Evolutionary conservation across 371 early-diverging fungal genomes (phyloP).

Genomic region (Actinomortierella wolfii): DNA sequence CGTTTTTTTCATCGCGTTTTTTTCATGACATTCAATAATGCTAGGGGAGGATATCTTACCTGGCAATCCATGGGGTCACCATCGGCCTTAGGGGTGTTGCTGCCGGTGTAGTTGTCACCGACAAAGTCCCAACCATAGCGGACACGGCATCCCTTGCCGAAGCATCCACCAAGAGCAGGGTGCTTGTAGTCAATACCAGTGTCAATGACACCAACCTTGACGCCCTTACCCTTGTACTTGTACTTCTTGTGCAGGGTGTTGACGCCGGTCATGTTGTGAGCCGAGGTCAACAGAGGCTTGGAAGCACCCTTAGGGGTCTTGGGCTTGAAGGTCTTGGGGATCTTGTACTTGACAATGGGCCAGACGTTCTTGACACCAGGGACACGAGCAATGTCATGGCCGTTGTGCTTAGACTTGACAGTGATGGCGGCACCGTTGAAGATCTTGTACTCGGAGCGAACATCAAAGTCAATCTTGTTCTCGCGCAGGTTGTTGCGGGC

Average conservation of each 20-base stretch:
- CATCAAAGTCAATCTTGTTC: background rate
- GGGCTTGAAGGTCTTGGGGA: constrained; percentile 10
- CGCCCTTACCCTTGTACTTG: constrained; percentile 60
- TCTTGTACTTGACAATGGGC: constrained; percentile 12
- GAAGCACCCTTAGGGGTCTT: background rate
- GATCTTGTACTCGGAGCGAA: constrained; percentile 6
- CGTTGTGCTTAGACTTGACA: constrained; percentile 10
- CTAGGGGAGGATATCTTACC: too few species aligned
- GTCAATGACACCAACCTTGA: constrained; percentile 62
- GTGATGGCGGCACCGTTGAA: constrained; percentile 9
- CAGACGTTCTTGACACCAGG: constrained; percentile 39
- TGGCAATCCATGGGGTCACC: constrained; percentile 58
- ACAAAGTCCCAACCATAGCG: constrained; percentile 54
- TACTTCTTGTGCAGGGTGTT: constrained; percentile 50
- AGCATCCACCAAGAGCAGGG: constrained; percentile 60
- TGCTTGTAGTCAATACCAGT: constrained; percentile 60
- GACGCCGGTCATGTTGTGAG: constrained; percentile 66
- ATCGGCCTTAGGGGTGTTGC: constrained; percentile 45
- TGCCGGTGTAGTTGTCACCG: constrained; percentile 37
- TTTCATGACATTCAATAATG: too few species aligned
- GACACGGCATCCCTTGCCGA: constrained; percentile 49
- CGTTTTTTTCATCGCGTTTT: too few species aligned
- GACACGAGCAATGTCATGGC: constrained; percentile 16
- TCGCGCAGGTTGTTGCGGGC: background rate
- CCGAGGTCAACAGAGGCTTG: constrained; percentile 13